Evolutionary conservation across 345 rosid genomes (phyloP).

Genomic region (Murraya koenigii): DNA sequence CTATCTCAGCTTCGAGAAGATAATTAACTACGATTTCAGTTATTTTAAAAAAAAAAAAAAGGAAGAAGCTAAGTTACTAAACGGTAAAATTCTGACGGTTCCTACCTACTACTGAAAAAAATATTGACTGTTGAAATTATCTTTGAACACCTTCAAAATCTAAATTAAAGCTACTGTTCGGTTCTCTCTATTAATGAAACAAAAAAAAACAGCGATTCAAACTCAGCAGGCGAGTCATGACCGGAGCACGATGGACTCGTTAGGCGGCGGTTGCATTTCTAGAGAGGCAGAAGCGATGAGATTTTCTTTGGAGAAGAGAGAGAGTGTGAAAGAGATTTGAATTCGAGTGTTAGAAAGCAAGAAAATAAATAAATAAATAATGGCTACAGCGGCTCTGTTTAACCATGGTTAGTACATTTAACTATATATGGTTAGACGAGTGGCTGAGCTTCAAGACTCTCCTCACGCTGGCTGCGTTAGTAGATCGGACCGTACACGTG

Average conservation of each 20-base stretch:
- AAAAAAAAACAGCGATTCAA: slow-evolving; percentile 14
- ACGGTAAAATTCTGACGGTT: neutral
- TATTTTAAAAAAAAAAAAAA: neutral
- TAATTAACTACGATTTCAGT: slow-evolving; percentile 5
- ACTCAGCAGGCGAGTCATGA: slow-evolving; percentile 26
- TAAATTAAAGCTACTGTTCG: neutral
- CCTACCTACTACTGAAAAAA: neutral
- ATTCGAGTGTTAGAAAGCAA: neutral
- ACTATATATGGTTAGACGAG: slow-evolving; percentile 23
- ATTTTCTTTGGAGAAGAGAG: neutral
- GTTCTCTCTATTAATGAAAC: slow-evolving; percentile 2
- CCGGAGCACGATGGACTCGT: slow-evolving; percentile 22
- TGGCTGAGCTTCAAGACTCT: neutral
- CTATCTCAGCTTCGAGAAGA: neutral
- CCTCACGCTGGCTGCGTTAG: slow-evolving; percentile 14
- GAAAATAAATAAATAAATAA: neutral
- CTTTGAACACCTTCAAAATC: slow-evolving; percentile 8
- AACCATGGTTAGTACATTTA: slow-evolving; percentile 23
- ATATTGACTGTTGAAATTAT: slow-evolving; percentile 3
- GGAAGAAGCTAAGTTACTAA: neutral
- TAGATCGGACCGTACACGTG: slow-evolving; percentile 51
- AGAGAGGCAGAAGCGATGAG: neutral
- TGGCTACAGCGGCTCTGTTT: slow-evolving; percentile 29
- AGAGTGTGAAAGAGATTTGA: slow-evolving; percentile 8
- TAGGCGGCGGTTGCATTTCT: slow-evolving; percentile 36